Evolutionary conservation across 257 asterid species (phyloP).

Genomic region (Misopates orontium): DNA sequence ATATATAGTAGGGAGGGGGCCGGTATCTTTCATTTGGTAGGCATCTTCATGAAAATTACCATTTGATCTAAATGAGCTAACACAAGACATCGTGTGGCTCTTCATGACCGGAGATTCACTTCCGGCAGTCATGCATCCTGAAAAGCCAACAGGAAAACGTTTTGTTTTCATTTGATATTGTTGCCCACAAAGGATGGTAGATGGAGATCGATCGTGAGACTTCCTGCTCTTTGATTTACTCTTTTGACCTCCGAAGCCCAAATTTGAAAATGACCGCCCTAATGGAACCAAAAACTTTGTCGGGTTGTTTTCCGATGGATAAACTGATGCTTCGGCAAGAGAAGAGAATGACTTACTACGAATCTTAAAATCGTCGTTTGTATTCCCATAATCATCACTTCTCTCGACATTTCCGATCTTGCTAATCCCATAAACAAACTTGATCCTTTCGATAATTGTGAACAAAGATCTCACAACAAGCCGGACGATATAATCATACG

Average conservation of each 20-base stretch:
- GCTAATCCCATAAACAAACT: slow-evolving; percentile 42
- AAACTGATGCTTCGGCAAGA: slow-evolving; percentile 41
- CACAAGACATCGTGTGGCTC: slow-evolving; percentile 42
- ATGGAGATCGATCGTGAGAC: slow-evolving; percentile 39
- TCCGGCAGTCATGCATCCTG: slow-evolving; percentile 65
- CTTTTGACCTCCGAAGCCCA: slow-evolving; percentile 53
- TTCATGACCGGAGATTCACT: slow-evolving; percentile 55
- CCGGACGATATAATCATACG: slow-evolving; percentile 63
- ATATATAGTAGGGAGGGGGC: slow-evolving; percentile 21
- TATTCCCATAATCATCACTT: slow-evolving; percentile 25
- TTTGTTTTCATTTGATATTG: slow-evolving; percentile 35
- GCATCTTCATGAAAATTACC: slow-evolving; percentile 26
- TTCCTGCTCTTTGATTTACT: slow-evolving; percentile 43
- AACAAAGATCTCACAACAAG: slow-evolving; percentile 68
- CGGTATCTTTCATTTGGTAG: slow-evolving; percentile 21
- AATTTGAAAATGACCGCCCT: slow-evolving; percentile 75
- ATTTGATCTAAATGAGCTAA: slow-evolving; percentile 40
- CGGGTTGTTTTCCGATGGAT: slow-evolving; percentile 43
- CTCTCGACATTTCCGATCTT: slow-evolving; percentile 35
- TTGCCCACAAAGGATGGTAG: slow-evolving; percentile 44
- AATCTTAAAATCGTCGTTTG: slow-evolving; percentile 36
- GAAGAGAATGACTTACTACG: slow-evolving; percentile 56
- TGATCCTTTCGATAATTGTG: slow-evolving; percentile 62
- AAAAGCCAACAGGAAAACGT: slow-evolving; percentile 53
- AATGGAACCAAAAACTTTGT: slow-evolving; percentile 39